Percentiles rank a stretch among this genome's conserved stretches.
phyloP scores from a whole-genome alignment of 225 moss, liverwort and hornwort species.

The Anthoceros angustus region DNA sequence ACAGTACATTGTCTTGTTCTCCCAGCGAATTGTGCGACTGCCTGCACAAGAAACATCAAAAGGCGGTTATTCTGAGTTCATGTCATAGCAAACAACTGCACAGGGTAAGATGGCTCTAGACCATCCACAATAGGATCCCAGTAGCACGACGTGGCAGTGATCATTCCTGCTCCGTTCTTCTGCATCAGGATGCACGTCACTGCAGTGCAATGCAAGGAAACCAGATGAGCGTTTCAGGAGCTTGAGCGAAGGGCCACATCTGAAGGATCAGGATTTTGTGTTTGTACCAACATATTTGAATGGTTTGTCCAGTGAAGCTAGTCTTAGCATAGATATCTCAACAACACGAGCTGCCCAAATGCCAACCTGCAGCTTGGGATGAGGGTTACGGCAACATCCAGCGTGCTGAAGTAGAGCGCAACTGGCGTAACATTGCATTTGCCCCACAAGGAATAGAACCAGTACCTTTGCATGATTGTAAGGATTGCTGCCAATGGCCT shows the following conservation, averaged over 20 bases:
- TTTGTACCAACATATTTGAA: constrained; percentile 68
- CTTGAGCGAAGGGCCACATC: background rate
- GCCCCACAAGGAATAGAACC: constrained; percentile 6
- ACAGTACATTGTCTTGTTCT: constrained; percentile 82
- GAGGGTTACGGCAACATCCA: background rate
- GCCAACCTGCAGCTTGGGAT: constrained; percentile 26
- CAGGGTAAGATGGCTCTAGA: background rate
- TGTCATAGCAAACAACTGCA: background rate
- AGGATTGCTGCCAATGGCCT: constrained; percentile 58
- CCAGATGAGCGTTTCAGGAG: background rate
- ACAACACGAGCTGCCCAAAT: constrained; percentile 69
- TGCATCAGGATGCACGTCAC: constrained; percentile 85
- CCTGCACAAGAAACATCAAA: constrained; percentile 17
- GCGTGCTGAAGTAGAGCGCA: background rate
- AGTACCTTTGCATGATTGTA: constrained; percentile 57
- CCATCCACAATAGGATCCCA: constrained; percentile 69
- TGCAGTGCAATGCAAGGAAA: constrained; percentile 6
- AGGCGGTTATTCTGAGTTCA: background rate
- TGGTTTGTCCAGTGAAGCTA: constrained; percentile 53
- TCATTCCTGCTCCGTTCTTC: constrained; percentile 85
- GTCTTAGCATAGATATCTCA: constrained; percentile 54
- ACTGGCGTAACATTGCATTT: background rate
- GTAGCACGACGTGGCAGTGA: constrained; percentile 59
- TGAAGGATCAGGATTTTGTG: background rate
- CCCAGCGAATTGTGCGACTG: constrained; percentile 62